Evolutionary conservation across 1,284 basidiomycete species (phyloP).

Genomic region (Ceratobasidium sp.): DNA sequence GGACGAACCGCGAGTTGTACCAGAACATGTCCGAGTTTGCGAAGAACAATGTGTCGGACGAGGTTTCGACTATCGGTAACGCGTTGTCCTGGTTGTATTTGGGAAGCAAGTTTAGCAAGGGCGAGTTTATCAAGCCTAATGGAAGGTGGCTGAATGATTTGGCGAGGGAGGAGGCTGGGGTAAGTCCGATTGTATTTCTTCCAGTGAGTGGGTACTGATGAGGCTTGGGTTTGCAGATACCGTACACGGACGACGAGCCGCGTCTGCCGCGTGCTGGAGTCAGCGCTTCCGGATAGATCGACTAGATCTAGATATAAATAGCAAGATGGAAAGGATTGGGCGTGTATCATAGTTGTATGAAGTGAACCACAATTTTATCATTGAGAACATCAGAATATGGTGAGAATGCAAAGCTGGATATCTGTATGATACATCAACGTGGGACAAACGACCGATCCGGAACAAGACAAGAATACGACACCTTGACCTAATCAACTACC

Average conservation of each 20-base stretch:
- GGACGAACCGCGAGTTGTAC: conserved; percentile 75
- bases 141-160: conserved; percentile 85
- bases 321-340: background rate
- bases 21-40: conserved; percentile 72
- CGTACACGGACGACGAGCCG: conserved; percentile 71
- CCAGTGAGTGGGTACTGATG: background rate
- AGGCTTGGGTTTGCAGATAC: conserved; percentile 55
- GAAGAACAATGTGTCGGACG: conserved; percentile 77
- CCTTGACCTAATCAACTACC: background rate
- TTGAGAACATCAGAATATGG: too few species aligned
- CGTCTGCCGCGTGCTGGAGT: conserved; percentile 68
- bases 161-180: conserved; percentile 72
- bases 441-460: background rate
- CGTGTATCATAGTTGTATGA: too few species aligned
- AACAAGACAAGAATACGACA: background rate
- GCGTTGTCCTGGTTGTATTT: conserved; percentile 83
- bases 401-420: conserved; percentile 18
- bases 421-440: conserved; percentile 8
- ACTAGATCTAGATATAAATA: conserved; percentile 10
- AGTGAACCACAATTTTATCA: background rate
- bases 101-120: conserved; percentile 78
- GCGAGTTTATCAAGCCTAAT: conserved; percentile 76
- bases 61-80: conserved; percentile 82
- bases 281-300: conserved; percentile 48
- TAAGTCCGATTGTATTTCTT: conserved; percentile 31